phyloP scores from a whole-genome alignment of 2,329 filamentous ascomycete species.

The Microcyclospora tardicrescens region DNA sequence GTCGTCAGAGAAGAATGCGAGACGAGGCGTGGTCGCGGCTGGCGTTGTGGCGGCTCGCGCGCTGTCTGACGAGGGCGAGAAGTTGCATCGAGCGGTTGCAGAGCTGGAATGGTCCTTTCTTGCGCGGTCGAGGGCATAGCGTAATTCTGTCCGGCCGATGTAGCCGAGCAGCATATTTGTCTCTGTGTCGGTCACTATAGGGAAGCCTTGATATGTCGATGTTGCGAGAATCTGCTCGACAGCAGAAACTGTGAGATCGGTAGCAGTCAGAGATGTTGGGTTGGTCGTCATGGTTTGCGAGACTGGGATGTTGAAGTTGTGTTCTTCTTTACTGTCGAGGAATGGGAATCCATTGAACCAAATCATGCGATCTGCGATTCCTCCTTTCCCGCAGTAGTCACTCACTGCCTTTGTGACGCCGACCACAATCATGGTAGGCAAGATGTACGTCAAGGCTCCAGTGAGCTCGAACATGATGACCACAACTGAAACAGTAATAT shows the following conservation, averaged over 20 bases:
- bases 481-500: slow-evolving; percentile 89
- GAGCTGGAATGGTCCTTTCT: slow-evolving; percentile 55
- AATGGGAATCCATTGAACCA: slow-evolving; percentile 98
- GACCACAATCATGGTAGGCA: slow-evolving; percentile 98
- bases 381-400: slow-evolving; percentile 84
- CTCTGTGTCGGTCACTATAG: slow-evolving; percentile 63
- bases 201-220: slow-evolving; percentile 83
- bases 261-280: slow-evolving; percentile 59
- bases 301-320: slow-evolving; percentile 89
- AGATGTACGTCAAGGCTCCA: slow-evolving; percentile 89
- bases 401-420: slow-evolving; percentile 90
- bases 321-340: slow-evolving; percentile 92
- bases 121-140: slow-evolving; percentile 75
- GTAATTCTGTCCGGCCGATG: slow-evolving; percentile 81
- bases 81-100: slow-evolving; percentile 59
- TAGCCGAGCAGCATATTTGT: slow-evolving; percentile 73
- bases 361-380: slow-evolving; percentile 96
- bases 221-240: slow-evolving; percentile 64
- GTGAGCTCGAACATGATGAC: slow-evolving; percentile 99
- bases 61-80: slow-evolving; percentile 35
- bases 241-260: slow-evolving; percentile 60
- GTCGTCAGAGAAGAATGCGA: slow-evolving; percentile 43
- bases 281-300: slow-evolving; percentile 68
- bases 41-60: slow-evolving; percentile 19
- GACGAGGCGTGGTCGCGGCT: slow-evolving; percentile 21